Evolutionary conservation across 352 stramenopile species (phyloP).

Genomic region (Globisporangium megalacanthum): DNA sequence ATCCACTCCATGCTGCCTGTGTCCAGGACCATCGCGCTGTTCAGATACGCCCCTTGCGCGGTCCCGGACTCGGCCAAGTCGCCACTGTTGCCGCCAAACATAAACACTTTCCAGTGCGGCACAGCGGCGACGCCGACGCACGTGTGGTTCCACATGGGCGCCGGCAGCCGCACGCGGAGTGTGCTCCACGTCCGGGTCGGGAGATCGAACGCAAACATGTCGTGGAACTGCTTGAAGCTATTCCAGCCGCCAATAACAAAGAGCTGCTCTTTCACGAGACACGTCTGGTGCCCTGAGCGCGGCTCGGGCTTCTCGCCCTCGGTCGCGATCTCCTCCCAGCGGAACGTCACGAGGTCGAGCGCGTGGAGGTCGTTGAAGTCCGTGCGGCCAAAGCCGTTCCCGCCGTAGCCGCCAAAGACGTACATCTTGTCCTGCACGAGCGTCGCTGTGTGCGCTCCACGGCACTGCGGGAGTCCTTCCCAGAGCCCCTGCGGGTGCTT

Average conservation of each 20-base stretch:
- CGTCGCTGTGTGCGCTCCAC: conserved; percentile 89
- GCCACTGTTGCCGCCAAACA: conserved; percentile 96
- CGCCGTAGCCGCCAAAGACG: conserved; percentile 96
- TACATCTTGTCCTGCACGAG: conserved; percentile 89
- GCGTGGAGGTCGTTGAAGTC: conserved; percentile 95
- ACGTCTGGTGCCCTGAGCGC: conserved; percentile 91
- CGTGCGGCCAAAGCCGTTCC: conserved; percentile 89
- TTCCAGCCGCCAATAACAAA: conserved; percentile 97
- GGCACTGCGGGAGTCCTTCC: conserved; percentile 86
- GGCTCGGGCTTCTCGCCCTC: conserved; percentile 89
- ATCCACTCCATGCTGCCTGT: conserved; percentile 83
- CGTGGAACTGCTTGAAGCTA: conserved; percentile 93
- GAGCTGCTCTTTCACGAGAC: conserved; percentile 86
- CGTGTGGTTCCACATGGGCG: conserved; percentile 93
- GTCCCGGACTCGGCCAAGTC: conserved; percentile 86
- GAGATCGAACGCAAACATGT: conserved; percentile 93
- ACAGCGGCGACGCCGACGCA: conserved; percentile 92
- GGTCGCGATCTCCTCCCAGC: conserved; percentile 86
- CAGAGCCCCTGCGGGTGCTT: conserved; percentile 85
- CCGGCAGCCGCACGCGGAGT: conserved; percentile 39
- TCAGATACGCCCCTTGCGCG: conserved; percentile 86
- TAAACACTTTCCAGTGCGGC: conserved; percentile 97
- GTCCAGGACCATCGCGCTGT: conserved; percentile 90
- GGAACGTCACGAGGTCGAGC: conserved; percentile 88
- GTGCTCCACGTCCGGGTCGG: conserved; percentile 81